A percentile compares a stretch with the other conserved stretches of the same genome.
Evolutionary conservation across 345 rosid species (phyloP).

Genomic region (Gynandropsis gynandra): DNA sequence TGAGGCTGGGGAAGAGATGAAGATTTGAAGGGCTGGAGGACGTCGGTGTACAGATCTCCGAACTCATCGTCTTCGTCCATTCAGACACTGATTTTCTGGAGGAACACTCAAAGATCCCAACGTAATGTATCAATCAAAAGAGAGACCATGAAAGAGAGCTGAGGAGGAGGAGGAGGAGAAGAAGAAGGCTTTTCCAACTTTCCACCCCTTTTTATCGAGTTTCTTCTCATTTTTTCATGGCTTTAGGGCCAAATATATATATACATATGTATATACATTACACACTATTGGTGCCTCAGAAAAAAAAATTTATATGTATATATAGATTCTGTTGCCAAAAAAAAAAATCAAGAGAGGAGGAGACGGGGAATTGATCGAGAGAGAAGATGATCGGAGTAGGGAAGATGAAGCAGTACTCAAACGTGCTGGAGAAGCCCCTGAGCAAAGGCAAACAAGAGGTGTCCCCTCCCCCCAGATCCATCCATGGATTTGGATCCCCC

Average conservation of each 20-base stretch:
- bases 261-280: neutral
- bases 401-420: conserved; percentile 90
- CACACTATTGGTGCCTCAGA: conserved; percentile 1
- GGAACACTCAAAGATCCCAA: conserved; percentile 16
- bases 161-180: conserved; percentile 21
- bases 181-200: conserved; percentile 18
- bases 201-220: conserved; percentile 17
- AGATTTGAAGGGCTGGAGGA: conserved; percentile 47
- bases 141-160: conserved; percentile 10
- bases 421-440: conserved; percentile 91
- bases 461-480: neutral
- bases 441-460: conserved; percentile 99
- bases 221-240: too few relatives aligned
- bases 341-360: too few relatives aligned
- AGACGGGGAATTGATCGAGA: too few relatives aligned
- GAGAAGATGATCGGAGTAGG: conserved; percentile 80
- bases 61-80: conserved; percentile 99
- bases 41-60: conserved; percentile 97
- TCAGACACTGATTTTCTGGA: conserved; percentile 4
- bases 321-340: too few relatives aligned
- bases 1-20: conserved; percentile 22
- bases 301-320: too few relatives aligned
- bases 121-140: too few relatives aligned
- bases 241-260: conserved; percentile 15
- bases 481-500: conserved; percentile 22